phyloP scores from a whole-genome alignment of 495 filamentous ascomycete species.

The Astrothelium subdiscretum region DNA sequence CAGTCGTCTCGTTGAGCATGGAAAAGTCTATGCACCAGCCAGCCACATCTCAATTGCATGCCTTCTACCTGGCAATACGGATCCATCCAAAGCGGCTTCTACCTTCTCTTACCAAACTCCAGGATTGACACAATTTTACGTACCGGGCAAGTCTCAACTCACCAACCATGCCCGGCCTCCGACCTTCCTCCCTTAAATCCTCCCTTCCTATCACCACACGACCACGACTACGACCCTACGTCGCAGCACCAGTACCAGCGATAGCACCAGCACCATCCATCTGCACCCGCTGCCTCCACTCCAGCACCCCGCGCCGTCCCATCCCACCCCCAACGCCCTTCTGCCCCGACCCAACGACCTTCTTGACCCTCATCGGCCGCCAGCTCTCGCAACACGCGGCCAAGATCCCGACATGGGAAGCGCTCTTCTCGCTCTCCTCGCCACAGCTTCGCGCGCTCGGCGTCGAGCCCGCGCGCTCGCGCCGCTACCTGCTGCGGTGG shows the following conservation, averaged over 20 bases:
- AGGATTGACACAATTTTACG: too few relatives aligned
- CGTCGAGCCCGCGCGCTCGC: constrained; percentile 68
- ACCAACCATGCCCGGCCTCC: neutral
- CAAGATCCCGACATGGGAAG: constrained; percentile 81
- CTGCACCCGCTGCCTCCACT: constrained; percentile 13
- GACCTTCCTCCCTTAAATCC: neutral
- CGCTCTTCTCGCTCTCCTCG: constrained; percentile 69
- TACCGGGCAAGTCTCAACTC: neutral
- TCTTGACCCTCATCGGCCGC: constrained; percentile 87
- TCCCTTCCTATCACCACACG: neutral
- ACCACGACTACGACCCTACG: constrained; percentile 14
- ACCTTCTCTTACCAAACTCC: too few relatives aligned
- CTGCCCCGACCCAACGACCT: constrained; percentile 75
- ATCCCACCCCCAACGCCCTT: constrained; percentile 69
- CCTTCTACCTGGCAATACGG: too few relatives aligned
- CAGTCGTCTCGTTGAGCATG: too few relatives aligned
- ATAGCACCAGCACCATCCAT: neutral
- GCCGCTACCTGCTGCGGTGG: constrained; percentile 78
- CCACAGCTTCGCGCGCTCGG: constrained; percentile 68
- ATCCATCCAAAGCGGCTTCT: too few relatives aligned
- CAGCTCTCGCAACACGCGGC: constrained; percentile 63
- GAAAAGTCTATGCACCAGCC: too few relatives aligned
- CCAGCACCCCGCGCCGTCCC: constrained; percentile 26
- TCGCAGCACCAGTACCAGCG: neutral
- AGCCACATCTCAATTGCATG: too few relatives aligned